Conservation (phyloP, 2,329 filamentous ascomycete genomes). For the Coniochaeta sp. region DNA sequence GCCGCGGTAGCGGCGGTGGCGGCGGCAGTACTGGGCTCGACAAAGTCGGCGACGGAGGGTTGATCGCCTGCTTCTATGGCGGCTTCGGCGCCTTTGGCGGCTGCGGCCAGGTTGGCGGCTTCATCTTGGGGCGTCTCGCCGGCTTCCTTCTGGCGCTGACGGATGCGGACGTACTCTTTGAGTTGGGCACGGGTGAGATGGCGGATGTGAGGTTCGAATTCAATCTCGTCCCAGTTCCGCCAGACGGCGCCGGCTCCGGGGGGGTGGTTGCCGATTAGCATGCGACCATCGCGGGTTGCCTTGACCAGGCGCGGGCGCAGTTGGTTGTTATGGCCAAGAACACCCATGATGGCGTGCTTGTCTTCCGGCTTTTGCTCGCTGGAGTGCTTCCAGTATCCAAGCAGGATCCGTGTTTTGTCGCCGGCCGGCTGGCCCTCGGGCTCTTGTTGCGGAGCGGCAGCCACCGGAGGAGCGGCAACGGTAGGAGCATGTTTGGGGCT, state of each 20-base stretch:
- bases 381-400: constrained; percentile 54
- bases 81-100: constrained; percentile 38
- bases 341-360: constrained; percentile 56
- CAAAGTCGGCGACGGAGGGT: constrained; percentile 2
- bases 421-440: background rate
- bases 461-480: background rate
- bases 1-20: too few species aligned
- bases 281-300: constrained; percentile 52
- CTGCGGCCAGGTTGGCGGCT: constrained; percentile 40
- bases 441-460: background rate
- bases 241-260: constrained; percentile 52
- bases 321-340: constrained; percentile 56
- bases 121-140: constrained; percentile 43
- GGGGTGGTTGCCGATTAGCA: constrained; percentile 53
- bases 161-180: constrained; percentile 57
- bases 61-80: constrained; percentile 2
- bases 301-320: constrained; percentile 56
- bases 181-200: constrained; percentile 45
- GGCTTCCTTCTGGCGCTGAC: constrained; percentile 49
- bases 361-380: constrained; percentile 36
- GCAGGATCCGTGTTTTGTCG: constrained; percentile 39
- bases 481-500: background rate
- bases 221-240: constrained; percentile 56
- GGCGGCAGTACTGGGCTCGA: constrained; percentile 5
- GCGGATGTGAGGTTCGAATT: constrained; percentile 49